Conservation (phyloP, 371 early-diverging fungal species). For the Entomophthora muscae region DNA sequence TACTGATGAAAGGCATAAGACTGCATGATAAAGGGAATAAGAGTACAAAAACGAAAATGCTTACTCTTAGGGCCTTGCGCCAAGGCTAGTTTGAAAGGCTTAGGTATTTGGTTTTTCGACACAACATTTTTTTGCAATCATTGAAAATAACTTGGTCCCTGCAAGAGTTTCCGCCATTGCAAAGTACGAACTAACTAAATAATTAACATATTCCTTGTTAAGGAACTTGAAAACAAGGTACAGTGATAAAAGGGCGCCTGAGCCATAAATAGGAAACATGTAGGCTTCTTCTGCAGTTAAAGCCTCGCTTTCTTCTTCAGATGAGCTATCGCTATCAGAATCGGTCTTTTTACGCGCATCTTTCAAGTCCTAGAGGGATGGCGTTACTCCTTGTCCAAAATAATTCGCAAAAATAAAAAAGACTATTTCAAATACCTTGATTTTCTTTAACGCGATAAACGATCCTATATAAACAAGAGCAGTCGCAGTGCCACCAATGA, state of each 20-base stretch:
- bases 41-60: slow-evolving; percentile 12
- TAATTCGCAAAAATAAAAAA: background rate
- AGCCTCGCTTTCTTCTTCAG: slow-evolving; percentile 45
- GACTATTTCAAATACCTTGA: slow-evolving; percentile 47
- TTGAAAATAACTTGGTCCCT: slow-evolving; percentile 39
- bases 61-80: slow-evolving; percentile 51
- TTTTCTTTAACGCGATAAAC: slow-evolving; percentile 43
- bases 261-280: slow-evolving; percentile 84
- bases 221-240: slow-evolving; percentile 74
- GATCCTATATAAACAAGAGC: slow-evolving; percentile 80
- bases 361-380: slow-evolving; percentile 8
- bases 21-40: slow-evolving; percentile 13
- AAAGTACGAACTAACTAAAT: slow-evolving; percentile 75
- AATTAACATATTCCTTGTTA: slow-evolving; percentile 68
- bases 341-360: slow-evolving; percentile 18
- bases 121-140: slow-evolving; percentile 26
- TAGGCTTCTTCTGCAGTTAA: slow-evolving; percentile 79
- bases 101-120: slow-evolving; percentile 29
- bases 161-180: slow-evolving; percentile 63
- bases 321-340: slow-evolving; percentile 37
- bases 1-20: slow-evolving; percentile 45
- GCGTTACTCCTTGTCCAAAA: background rate
- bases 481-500: slow-evolving; percentile 75
- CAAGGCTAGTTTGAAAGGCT: slow-evolving; percentile 47
- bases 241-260: slow-evolving; percentile 58